Evolutionary conservation across 2,329 filamentous ascomycete species (phyloP), one percentile per base, ranked within the genome.

Genomic region (Sporothrix brasiliensis): DNA sequence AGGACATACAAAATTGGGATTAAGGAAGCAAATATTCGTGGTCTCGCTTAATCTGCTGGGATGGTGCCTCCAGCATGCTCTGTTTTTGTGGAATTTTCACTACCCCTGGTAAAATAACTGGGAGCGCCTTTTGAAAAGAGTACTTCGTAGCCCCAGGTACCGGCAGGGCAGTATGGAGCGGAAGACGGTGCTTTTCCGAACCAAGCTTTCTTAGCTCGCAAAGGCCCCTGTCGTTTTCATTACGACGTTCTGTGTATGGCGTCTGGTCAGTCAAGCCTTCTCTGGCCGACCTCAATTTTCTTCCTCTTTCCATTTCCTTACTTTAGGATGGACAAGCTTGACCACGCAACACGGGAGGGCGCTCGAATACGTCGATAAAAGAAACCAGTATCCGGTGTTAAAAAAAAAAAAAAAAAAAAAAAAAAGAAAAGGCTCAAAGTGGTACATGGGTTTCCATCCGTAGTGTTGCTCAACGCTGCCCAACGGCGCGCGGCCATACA

Each of bases 161-260:
- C 34, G 39, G 58, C n/a, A 21, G 27, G 61, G 61, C 9, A 30
- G 30, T 50, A 21, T 65, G 44, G 58, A 50, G 24, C 61, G 21
- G 44, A 44, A 65, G 24, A 34, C 44, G 44, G 61, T 39, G 58
- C 41, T 30, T 24, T 34, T 50, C 47, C 44, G 14, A 34, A 49
- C n/a, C 61, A 65, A 65, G 61, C 61, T 65, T 65, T 65, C 60
- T 65, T 65, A 65, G 60, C 44, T 47, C 44, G 21, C 16, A 65
- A 50, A 34, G 7, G 14, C 39, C 58, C 47, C 47, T 65, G 61
- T 50, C 47, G 9, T 30, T 50, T 16, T 50, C 30, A n/a, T 65
- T 50, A 21, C 34, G 34, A 7, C 34, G 34, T 34, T 6, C 34
- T 7, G 6, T 34, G 30, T 34, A 34, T 24, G 24, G 24, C 24